Evolutionary conservation across 352 stramenopile species (phyloP).

Genomic region (Phytophthora pluvialis): DNA sequence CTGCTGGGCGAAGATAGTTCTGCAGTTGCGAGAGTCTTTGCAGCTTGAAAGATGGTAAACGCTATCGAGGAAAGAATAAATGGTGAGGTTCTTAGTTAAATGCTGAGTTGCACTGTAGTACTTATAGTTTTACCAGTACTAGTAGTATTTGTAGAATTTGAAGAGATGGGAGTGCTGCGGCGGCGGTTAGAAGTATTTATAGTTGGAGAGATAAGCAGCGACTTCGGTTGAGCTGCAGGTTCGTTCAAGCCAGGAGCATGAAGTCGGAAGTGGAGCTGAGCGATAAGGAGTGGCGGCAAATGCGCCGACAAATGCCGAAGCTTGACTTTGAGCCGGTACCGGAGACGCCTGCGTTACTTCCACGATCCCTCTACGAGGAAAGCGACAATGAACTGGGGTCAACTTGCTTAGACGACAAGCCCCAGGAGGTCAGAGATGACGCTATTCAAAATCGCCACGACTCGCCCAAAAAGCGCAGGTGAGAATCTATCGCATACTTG

Average conservation of each 20-base stretch:
- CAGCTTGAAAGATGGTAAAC: neutral
- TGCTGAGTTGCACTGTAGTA: neutral
- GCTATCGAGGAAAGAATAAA: slow-evolving; percentile 26
- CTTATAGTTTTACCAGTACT: neutral
- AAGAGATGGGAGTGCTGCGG: too few relatives aligned
- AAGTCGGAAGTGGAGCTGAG: slow-evolving; percentile 36
- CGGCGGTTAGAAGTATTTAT: too few relatives aligned
- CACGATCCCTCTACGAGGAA: slow-evolving; percentile 41
- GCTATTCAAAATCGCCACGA: slow-evolving; percentile 11
- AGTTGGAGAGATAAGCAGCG: neutral
- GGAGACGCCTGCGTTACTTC: slow-evolving; percentile 55
- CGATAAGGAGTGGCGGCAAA: slow-evolving; percentile 67
- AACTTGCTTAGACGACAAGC: slow-evolving; percentile 8
- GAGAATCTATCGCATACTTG: neutral
- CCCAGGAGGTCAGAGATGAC: neutral
- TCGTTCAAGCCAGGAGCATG: slow-evolving; percentile 12
- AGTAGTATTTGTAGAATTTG: too few relatives aligned
- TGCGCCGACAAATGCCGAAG: slow-evolving; percentile 55
- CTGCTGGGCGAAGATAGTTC: slow-evolving; percentile 16
- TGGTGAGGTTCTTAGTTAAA: slow-evolving; percentile 9
- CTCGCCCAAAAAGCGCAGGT: slow-evolving; percentile 24
- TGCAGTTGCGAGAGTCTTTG: slow-evolving; percentile 10
- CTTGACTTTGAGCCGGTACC: slow-evolving; percentile 72
- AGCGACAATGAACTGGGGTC: slow-evolving; percentile 18
- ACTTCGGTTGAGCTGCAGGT: neutral